Conservation (phyloP, 495 filamentous ascomycete species). For the Terfezia boudieri region DNA sequence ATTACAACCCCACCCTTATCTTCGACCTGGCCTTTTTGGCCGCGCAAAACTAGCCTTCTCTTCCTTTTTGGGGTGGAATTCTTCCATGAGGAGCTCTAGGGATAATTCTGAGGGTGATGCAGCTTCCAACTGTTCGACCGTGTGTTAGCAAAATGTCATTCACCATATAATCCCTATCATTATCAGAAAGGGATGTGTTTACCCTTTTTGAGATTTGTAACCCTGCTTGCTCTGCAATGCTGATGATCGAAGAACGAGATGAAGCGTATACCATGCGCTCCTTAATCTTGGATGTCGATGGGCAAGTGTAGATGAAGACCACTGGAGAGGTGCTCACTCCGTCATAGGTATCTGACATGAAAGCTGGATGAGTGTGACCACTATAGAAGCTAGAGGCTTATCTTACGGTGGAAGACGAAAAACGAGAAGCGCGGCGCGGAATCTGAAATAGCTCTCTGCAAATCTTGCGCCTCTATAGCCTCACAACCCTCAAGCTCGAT, state of each 20-base stretch:
- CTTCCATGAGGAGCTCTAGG: constrained; percentile 42
- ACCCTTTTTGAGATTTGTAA: constrained; percentile 54
- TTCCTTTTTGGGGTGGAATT: constrained; percentile 52
- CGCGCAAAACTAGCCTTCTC: constrained; percentile 53
- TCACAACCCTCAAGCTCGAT: constrained; percentile 43
- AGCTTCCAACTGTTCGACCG: constrained; percentile 34
- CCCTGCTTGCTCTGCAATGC: constrained; percentile 46
- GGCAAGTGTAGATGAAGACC: constrained; percentile 90
- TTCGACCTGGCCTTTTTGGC: constrained; percentile 68
- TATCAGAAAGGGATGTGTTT: constrained; percentile 1
- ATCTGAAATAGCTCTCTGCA: constrained; percentile 38
- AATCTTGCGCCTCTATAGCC: constrained; percentile 21
- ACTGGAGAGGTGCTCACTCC: constrained; percentile 38
- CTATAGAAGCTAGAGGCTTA: neutral
- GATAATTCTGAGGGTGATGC: constrained; percentile 58
- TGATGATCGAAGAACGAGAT: constrained; percentile 40
- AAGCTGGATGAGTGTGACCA: too few species aligned
- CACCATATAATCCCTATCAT: too few species aligned
- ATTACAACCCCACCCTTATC: neutral
- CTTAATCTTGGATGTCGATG: constrained; percentile 56
- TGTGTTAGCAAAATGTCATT: too few species aligned
- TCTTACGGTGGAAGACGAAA: constrained; percentile 30
- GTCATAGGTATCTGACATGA: constrained; percentile 26
- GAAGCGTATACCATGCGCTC: constrained; percentile 90
- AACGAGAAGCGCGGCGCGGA: constrained; percentile 76